Evolutionary conservation across 2,329 filamentous ascomycete genomes (phyloP).

Genomic region (Leptosphaerulina australis): DNA sequence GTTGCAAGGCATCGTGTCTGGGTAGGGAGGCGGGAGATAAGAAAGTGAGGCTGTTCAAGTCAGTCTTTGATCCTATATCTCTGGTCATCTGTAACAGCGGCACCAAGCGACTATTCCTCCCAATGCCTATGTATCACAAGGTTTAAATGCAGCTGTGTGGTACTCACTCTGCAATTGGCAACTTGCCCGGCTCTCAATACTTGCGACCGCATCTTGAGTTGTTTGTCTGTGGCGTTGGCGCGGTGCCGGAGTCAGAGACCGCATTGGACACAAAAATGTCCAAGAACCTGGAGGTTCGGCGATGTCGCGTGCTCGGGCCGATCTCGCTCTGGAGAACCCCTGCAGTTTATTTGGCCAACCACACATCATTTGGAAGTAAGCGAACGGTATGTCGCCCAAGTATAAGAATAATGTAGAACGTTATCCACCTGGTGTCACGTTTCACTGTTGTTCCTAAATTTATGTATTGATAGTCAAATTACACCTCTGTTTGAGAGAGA

Average conservation of each 20-base stretch:
- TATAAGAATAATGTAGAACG: no score
- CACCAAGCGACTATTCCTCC: neutral
- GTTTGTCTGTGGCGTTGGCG: constrained; percentile 25
- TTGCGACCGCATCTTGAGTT: constrained; percentile 44
- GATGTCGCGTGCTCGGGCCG: constrained; percentile 11
- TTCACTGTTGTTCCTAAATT: neutral
- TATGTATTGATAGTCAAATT: neutral
- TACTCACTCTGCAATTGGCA: constrained; percentile 43
- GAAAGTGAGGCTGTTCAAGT: constrained; percentile 33
- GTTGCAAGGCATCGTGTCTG: constrained; percentile 44
- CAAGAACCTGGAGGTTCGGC: constrained; percentile 11
- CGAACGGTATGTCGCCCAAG: neutral
- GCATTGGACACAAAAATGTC: constrained; percentile 36
- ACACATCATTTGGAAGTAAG: constrained; percentile 24
- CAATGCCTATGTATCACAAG: neutral
- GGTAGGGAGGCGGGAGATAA: constrained; percentile 23
- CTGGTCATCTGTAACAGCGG: neutral
- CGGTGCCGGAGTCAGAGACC: constrained; percentile 23
- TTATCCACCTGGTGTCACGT: neutral
- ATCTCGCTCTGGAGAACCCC: constrained; percentile 27
- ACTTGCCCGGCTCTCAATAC: constrained; percentile 40
- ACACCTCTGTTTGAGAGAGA: neutral
- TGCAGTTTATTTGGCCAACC: constrained; percentile 31
- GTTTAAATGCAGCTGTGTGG: constrained; percentile 4
- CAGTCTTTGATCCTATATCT: constrained; percentile 8